Evolutionary conservation across 352 stramenopile species (phyloP).

Genomic region (Phytopythium vexans): DNA sequence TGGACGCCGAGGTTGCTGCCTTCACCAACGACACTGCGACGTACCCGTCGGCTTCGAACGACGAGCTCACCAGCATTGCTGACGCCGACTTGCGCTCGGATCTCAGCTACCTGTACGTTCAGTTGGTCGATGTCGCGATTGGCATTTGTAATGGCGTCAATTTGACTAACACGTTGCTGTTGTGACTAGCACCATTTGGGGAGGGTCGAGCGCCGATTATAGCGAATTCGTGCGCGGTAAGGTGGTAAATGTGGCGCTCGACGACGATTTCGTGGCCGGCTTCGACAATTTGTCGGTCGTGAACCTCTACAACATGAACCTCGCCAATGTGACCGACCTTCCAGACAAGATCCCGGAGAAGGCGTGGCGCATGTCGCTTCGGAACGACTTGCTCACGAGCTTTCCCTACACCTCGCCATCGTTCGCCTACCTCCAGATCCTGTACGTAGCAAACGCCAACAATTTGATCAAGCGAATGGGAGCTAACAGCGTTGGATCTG

Average conservation of each 20-base stretch:
- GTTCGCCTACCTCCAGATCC: background rate
- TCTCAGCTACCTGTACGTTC: constrained; percentile 4
- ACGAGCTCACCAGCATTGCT: constrained; percentile 16
- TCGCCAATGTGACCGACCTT: constrained; percentile 4
- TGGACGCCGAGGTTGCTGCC: constrained; percentile 10
- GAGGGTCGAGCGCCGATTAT: constrained; percentile 12
- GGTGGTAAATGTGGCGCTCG: constrained; percentile 15
- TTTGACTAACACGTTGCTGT: background rate
- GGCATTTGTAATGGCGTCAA: background rate
- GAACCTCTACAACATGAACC: constrained; percentile 16
- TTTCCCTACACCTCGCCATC: background rate
- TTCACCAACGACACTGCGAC: constrained; percentile 21
- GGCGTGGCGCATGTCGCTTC: background rate
- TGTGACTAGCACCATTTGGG: constrained; percentile 9
- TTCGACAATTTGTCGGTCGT: constrained; percentile 14
- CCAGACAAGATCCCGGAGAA: background rate
- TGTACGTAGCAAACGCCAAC: background rate
- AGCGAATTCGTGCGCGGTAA: constrained; percentile 14
- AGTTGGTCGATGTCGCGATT: background rate
- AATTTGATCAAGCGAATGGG: too few species aligned
- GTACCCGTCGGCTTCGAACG: constrained; percentile 25
- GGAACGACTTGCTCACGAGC: constrained; percentile 2
- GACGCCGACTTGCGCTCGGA: constrained; percentile 11
- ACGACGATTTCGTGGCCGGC: constrained; percentile 12
- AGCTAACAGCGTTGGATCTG: too few species aligned